These are phyloP conservation scores for Chrysoporthe deuterocubensis DNA, from an alignment of 2,329 filamentous ascomycete species.

Conservation along the genomic window DNA sequence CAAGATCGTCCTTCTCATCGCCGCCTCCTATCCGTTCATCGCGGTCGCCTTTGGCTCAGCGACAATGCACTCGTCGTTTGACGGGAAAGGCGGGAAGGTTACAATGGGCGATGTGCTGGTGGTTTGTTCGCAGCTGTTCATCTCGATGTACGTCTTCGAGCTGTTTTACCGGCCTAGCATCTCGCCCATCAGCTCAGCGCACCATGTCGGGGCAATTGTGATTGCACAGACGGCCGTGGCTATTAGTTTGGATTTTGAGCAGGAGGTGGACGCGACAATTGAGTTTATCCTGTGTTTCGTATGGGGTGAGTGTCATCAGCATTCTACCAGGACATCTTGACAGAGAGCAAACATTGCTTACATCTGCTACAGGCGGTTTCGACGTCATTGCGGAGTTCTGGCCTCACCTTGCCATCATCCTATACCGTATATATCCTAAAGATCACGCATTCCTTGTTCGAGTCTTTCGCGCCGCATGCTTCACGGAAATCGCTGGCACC, in stretches of 20 bases:
- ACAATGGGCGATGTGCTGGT: constrained; percentile 23
- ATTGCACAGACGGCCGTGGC: constrained; percentile 20
- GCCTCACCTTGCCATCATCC: constrained; percentile 19
- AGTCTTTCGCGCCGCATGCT: constrained; percentile 13
- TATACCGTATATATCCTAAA: constrained; percentile 15
- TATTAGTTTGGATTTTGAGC: constrained; percentile 20
- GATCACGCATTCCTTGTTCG: constrained; percentile 11
- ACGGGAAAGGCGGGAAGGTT: background rate
- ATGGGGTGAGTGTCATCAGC: constrained; percentile 15
- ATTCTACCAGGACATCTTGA: background rate
- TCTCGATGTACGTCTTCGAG: constrained; percentile 21
- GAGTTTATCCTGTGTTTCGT: constrained; percentile 21
- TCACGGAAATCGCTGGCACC: constrained; percentile 15
- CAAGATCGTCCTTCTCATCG: constrained; percentile 17
- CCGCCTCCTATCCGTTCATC: constrained; percentile 16
- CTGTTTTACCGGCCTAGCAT: constrained; percentile 20
- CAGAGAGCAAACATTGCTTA: background rate
- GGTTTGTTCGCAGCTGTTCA: constrained; percentile 17
- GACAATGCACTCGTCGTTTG: constrained; percentile 10
- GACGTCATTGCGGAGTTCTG: constrained; percentile 20
- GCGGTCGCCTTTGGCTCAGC: constrained; percentile 18
- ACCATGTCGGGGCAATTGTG: constrained; percentile 19
- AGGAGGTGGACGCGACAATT: constrained; percentile 19
- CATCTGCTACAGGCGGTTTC: constrained; percentile 9
- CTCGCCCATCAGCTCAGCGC: constrained; percentile 17